These are phyloP conservation scores for Chenopodium suecicum DNA, from an alignment of 148 eudicot species.

Conservation along the genomic window DNA sequence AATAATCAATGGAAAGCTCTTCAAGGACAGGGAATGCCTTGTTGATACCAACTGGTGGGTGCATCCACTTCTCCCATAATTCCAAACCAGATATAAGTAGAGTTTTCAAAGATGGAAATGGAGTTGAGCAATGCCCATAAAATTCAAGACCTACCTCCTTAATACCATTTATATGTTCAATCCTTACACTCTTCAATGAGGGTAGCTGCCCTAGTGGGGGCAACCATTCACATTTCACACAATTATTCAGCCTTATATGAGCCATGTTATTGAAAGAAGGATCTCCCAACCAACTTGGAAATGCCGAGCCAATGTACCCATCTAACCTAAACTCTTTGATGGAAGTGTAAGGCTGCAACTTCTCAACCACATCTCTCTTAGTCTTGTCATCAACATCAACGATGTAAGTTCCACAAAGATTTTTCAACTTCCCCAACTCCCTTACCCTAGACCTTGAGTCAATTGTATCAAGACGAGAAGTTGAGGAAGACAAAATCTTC, in stretches of 20 bases:
- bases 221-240: background rate
- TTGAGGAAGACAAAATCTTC: background rate
- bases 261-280: conserved; percentile 3
- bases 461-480: background rate
- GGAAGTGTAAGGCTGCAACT: background rate
- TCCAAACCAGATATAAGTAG: background rate
- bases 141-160: conserved; percentile 7
- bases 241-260: background rate
- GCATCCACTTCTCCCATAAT: conserved; percentile 8
- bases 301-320: background rate
- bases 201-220: conserved; percentile 5
- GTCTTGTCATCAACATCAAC: background rate
- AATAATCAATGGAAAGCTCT: background rate
- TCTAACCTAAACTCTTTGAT: background rate
- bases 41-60: background rate
- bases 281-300: conserved; percentile 12
- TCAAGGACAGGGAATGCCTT: background rate
- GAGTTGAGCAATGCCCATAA: background rate
- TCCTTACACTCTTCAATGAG: background rate
- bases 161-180: background rate
- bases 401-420: too few relatives aligned
- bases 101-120: background rate
- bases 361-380: background rate
- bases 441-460: too few relatives aligned
- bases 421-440: too few relatives aligned